These are phyloP conservation scores for Canna indica DNA, from an alignment of 176 grass and related monocot genomes.

Conservation along the genomic window DNA sequence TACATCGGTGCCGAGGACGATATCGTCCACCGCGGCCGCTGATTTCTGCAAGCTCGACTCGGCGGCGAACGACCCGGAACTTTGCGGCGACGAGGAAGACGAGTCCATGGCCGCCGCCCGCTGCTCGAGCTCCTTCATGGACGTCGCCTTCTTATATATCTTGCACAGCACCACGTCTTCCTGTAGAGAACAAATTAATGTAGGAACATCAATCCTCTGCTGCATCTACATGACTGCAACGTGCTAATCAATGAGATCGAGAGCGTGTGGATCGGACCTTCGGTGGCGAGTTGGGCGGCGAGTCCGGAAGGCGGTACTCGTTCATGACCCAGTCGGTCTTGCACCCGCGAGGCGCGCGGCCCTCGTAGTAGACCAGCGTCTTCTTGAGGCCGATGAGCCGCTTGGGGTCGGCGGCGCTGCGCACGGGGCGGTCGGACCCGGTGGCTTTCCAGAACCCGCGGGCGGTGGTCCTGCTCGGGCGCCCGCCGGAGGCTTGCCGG, in stretches of 20 bases:
- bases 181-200: no score
- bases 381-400: conserved; percentile 88
- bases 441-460: conserved; percentile 95
- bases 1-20: no score
- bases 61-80: conserved; percentile 33
- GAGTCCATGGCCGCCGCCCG: conserved; percentile 66
- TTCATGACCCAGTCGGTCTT: conserved; percentile 99
- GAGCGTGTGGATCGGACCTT: no score
- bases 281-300: neutral
- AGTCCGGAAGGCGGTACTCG: conserved; percentile 73
- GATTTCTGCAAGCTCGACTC: conserved; percentile 18
- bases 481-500: conserved; percentile 36
- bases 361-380: conserved; percentile 85
- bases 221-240: no score
- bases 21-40: conserved; percentile 25
- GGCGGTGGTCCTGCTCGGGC: conserved; percentile 75
- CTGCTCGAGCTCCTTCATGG: conserved; percentile 90
- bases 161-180: conserved; percentile 81
- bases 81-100: conserved; percentile 15
- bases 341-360: conserved; percentile 54
- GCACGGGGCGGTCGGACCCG: conserved; percentile 67
- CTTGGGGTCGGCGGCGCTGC: conserved; percentile 66
- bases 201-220: no score
- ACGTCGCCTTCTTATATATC: conserved; percentile 68
- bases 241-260: no score